Evolutionary conservation across 2,329 filamentous ascomycete species (phyloP), one percentile per base, ranked within the genome.

Genomic region (Emmonsiellopsis sp.): DNA sequence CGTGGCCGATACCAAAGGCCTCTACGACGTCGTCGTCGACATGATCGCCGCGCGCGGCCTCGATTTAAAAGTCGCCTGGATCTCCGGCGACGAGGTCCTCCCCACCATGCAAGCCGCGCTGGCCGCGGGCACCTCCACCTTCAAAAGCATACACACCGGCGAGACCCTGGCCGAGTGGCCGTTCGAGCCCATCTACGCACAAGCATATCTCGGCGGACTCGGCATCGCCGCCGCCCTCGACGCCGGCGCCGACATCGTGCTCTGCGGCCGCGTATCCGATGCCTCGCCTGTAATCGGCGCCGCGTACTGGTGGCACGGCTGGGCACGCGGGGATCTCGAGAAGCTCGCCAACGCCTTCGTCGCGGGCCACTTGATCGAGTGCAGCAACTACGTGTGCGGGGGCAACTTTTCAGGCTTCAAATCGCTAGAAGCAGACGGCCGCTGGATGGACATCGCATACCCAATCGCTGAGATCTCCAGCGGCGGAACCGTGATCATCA

Each of bases 31-130:
- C 45, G 70, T 75, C 2, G 60, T 55, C 26, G 56, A 64, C 11
- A 70, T 72, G 67, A 59, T 74, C 16, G 57, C 62, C 45, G 60
- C 63, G 26, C 72, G 70, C 49, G 66, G 70, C 0, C 57, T 77
- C n/a, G 59, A 68, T 48, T 62, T 78, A 16, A 76, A 71, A 60
- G 64, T 78, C 2, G 76, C 75, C 8, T 77, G 73, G 69, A 66
- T 78, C 16, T 72, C 70, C 38, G 76, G 76, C 2, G 76, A 78
- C 55, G 71, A 75, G 56, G 69, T 73, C 5, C 59, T 73, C 5
- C 62, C 66, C 2, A 63, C 64, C 1, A 59, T 73, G 35, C 62
- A 68, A 50, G 51, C 60, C 4, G 60, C 62, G 1, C 55, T 71
- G n/a, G 54, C 59, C 1, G 60, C 58, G 10, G 69, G 68, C 3